Evolutionary conservation across 108 stramenopile species (phyloP), one percentile per base, ranked within the genome.

Genomic region (Pseudonitzschia pungens): DNA sequence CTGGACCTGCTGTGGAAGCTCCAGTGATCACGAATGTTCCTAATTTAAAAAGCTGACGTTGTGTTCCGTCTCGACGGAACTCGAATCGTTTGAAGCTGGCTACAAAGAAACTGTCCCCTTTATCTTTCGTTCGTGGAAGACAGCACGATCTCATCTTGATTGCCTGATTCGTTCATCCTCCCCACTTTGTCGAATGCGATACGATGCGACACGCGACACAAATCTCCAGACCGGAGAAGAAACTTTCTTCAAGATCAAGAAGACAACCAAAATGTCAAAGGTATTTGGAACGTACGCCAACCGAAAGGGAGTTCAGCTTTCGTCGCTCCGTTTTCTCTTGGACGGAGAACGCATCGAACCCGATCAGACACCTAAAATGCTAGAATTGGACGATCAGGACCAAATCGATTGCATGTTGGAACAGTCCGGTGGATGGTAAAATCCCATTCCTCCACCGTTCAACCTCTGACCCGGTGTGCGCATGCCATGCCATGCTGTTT

Each of bases 161-260:
- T 48, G 14, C 5, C 6, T 48, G 45, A 48, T 48, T 48, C 45
- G 6, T 62, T 20, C 33, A 28, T 33, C 15, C 29, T 29, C 40
- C 11, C 29, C 0, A 58, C 57, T 26, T 27, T 4, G 15, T 31
- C 22, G 9, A 58, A 58, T 15, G 27, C 57, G 57, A 58, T 10
- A 48, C 45, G 45, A 48, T 12, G 27, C 29, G 24, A 31, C 27
- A 26, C 22, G 27, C 10, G 9, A 12, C 45, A 18, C 45, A 18
- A 14, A 18, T 11, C 36, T 29, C 16, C 48, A 93, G 94, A 96
- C 87, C 40, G 95, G 97, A 53, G 94, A 96, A 71, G 94, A 96
- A 77, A 97, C 94, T 0, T 93, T 88, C 70, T 98, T 97, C 89
- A 98, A 97, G 83, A 95, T 98, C 84, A 98, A 98, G 77, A 96